phyloP scores from a whole-genome alignment of 2,329 filamentous ascomycete species.

The Stagonosporopsis rhizophila region DNA sequence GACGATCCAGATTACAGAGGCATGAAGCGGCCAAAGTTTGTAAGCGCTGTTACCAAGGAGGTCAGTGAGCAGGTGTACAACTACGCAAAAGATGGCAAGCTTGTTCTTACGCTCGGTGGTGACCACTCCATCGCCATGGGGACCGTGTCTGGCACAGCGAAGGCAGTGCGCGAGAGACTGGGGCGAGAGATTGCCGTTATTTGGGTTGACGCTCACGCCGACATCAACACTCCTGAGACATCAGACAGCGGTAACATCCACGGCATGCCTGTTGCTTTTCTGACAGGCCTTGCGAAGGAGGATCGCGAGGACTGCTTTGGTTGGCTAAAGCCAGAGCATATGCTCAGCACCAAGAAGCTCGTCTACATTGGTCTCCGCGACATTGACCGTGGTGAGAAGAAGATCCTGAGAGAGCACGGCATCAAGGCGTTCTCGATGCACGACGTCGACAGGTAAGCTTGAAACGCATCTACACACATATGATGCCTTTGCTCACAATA shows the following conservation, averaged over 20 bases:
- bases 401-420: constrained; percentile 82
- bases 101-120: constrained; percentile 91
- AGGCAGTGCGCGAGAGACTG: constrained; percentile 83
- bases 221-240: constrained; percentile 95
- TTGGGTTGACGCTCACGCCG: constrained; percentile 97
- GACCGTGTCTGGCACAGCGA: constrained; percentile 85
- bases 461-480: too few relatives aligned
- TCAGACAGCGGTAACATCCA: constrained; percentile 93
- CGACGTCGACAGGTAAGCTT: constrained; percentile 82
- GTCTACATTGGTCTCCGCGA: constrained; percentile 97
- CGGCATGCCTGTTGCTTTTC: constrained; percentile 94
- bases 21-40: constrained; percentile 93
- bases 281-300: constrained; percentile 83
- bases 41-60: constrained; percentile 81
- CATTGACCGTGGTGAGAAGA: constrained; percentile 93
- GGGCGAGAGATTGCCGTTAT: constrained; percentile 89
- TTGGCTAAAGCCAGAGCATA: constrained; percentile 80
- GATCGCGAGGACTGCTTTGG: constrained; percentile 82
- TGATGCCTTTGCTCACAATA: constrained; percentile 5
- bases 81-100: constrained; percentile 81
- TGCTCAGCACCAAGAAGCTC: constrained; percentile 78
- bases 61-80: constrained; percentile 86
- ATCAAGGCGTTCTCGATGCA: constrained; percentile 99
- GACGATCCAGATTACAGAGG: constrained; percentile 80
- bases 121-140: constrained; percentile 98